Conservation (phyloP, 352 stramenopile genomes). For the Globisporangium radiosum region DNA sequence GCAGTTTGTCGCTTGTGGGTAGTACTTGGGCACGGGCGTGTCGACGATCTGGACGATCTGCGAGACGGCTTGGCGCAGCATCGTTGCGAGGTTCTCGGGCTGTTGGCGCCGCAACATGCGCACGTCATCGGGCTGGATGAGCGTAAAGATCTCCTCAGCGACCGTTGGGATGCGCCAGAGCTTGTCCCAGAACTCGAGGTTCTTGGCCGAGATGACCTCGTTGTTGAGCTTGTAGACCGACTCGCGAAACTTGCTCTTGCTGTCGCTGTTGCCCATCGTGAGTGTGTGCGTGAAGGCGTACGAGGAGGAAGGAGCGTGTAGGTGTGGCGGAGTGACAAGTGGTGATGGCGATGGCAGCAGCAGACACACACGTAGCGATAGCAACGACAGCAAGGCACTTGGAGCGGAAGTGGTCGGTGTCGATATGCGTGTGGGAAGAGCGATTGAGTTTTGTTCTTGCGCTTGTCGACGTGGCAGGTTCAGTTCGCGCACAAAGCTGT, state of each 20-base stretch:
- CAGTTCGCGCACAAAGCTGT: no score
- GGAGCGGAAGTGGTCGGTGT: no score
- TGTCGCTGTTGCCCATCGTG: constrained; percentile 84
- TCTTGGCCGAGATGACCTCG: constrained; percentile 76
- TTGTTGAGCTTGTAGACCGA: constrained; percentile 90
- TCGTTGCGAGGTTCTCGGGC: constrained; percentile 73
- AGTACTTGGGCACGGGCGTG: constrained; percentile 85
- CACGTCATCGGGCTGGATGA: constrained; percentile 86
- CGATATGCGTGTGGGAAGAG: no score
- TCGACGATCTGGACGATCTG: constrained; percentile 85
- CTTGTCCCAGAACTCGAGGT: constrained; percentile 89
- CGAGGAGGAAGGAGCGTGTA: no score
- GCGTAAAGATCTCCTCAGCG: constrained; percentile 86
- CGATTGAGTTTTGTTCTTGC: no score
- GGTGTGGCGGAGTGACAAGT: no score
- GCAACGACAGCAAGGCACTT: no score
- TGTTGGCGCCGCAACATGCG: constrained; percentile 84
- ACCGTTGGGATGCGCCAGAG: constrained; percentile 85
- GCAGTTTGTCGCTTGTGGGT: constrained; percentile 81
- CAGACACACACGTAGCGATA: no score
- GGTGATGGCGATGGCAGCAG: no score
- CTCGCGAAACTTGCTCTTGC: constrained; percentile 89
- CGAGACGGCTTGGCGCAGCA: constrained; percentile 72
- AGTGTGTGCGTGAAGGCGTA: not conserved
- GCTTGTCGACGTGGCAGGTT: no score